A percentile compares a stretch with the other conserved stretches of the same genome.
Evolutionary conservation across 2,329 filamentous ascomycete species (phyloP).

Genomic region (Penicillium sp.): DNA sequence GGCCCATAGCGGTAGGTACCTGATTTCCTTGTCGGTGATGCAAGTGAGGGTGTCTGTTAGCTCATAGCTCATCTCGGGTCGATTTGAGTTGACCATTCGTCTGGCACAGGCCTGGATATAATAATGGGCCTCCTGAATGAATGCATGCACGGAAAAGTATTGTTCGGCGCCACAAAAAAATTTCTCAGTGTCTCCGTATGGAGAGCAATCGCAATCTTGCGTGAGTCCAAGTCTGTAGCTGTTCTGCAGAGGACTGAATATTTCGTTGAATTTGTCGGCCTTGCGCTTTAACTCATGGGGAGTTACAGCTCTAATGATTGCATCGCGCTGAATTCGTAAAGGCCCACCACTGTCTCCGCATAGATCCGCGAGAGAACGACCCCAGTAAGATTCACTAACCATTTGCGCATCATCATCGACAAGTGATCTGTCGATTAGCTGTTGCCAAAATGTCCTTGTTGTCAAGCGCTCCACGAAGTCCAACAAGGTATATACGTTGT

Average conservation of each 20-base stretch:
- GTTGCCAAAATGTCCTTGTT: slow-evolving; percentile 23
- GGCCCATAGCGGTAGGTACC: slow-evolving; percentile 69
- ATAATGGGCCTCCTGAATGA: slow-evolving; percentile 25
- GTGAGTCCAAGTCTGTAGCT: neutral
- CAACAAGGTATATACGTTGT: slow-evolving; percentile 16
- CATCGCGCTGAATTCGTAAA: slow-evolving; percentile 17
- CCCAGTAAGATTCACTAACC: neutral
- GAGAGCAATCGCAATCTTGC: no score
- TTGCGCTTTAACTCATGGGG: neutral
- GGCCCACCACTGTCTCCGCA: slow-evolving; percentile 10
- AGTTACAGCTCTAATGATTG: slow-evolving; percentile 12
- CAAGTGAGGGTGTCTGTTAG: slow-evolving; percentile 54
- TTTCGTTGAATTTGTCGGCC: neutral
- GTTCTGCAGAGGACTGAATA: neutral
- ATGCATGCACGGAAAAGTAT: slow-evolving; percentile 22
- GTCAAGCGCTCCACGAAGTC: slow-evolving; percentile 19
- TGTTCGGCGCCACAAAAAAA: neutral
- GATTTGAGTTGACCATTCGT: slow-evolving; percentile 24
- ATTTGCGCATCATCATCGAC: neutral
- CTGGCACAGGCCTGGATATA: slow-evolving; percentile 25
- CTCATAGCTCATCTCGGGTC: slow-evolving; percentile 22
- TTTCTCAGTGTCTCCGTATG: neutral
- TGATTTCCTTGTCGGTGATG: slow-evolving; percentile 62
- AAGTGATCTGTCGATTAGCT: slow-evolving; percentile 11
- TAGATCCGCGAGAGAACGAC: slow-evolving; percentile 17